phyloP scores from a whole-genome alignment of 2,329 filamentous ascomycete species.

The Trichoderma citrinoviride region DNA sequence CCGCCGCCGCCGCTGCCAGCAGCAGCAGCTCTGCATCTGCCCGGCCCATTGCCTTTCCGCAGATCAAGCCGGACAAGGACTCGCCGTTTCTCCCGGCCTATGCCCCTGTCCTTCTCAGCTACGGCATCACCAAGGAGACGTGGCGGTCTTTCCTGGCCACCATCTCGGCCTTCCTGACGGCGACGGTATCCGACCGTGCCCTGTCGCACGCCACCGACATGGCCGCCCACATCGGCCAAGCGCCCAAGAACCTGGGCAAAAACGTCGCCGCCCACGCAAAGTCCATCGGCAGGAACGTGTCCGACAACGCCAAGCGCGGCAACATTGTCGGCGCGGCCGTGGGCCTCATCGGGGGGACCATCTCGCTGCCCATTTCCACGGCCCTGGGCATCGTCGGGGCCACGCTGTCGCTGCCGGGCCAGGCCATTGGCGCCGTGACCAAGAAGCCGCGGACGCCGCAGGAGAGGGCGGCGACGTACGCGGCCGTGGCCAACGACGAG shows the following conservation, averaged over 20 bases:
- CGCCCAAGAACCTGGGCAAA: constrained; percentile 39
- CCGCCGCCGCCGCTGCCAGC: constrained; percentile 17
- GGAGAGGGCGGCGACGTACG: constrained; percentile 43
- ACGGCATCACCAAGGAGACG: constrained; percentile 37
- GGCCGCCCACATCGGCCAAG: constrained; percentile 36
- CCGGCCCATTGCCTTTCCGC: constrained; percentile 42
- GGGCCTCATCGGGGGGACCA: constrained; percentile 37
- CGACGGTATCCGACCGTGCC: constrained; percentile 45
- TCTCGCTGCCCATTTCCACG: constrained; percentile 41
- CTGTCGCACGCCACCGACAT: constrained; percentile 44
- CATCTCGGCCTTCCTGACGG: constrained; percentile 46
- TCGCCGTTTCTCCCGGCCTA: constrained; percentile 43
- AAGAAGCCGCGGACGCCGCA: constrained; percentile 42
- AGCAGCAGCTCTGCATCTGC: constrained; percentile 11
- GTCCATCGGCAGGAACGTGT: constrained; percentile 37
- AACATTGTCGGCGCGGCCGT: constrained; percentile 41
- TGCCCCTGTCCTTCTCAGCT: constrained; percentile 37
- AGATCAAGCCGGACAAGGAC: constrained; percentile 34
- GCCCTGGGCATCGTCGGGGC: constrained; percentile 39
- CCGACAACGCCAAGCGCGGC: constrained; percentile 38
- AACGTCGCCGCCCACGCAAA: constrained; percentile 39
- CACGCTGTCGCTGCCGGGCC: constrained; percentile 35
- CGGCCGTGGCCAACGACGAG: constrained; percentile 42
- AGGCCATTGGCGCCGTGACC: constrained; percentile 35
- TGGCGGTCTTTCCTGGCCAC: constrained; percentile 40